phyloP scores from a whole-genome alignment of 768 basidiomycete species.

The Mycena rebaudengoi region DNA sequence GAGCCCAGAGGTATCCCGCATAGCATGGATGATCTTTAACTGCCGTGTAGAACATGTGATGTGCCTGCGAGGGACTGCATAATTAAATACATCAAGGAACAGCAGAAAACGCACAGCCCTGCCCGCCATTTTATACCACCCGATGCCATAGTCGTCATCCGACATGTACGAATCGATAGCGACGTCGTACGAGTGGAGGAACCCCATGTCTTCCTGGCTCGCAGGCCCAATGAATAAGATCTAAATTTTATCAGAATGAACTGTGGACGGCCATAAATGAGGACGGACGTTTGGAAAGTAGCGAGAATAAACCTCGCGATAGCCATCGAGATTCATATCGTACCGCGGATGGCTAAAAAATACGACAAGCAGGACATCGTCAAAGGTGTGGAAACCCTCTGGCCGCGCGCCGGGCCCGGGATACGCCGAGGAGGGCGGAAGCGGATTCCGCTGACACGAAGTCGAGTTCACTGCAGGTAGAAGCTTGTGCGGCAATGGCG shows the following conservation, averaged over 20 bases:
- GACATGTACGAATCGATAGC: slow-evolving; percentile 56
- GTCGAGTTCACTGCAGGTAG: background rate
- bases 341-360: slow-evolving; percentile 62
- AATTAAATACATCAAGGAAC: background rate
- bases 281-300: slow-evolving; percentile 60
- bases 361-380: slow-evolving; percentile 53
- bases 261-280: no score
- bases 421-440: background rate
- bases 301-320: slow-evolving; percentile 53
- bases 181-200: slow-evolving; percentile 58
- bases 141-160: slow-evolving; percentile 50
- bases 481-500: background rate
- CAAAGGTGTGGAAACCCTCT: slow-evolving; percentile 43
- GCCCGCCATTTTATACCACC: slow-evolving; percentile 49
- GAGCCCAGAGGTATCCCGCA: slow-evolving; percentile 61
- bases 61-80: slow-evolving; percentile 47
- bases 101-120: slow-evolving; percentile 44
- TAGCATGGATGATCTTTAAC: slow-evolving; percentile 54
- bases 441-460: background rate
- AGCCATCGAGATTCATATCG: slow-evolving; percentile 54
- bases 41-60: slow-evolving; percentile 62
- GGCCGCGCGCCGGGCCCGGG: slow-evolving; percentile 4
- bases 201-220: slow-evolving; percentile 55
- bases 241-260: slow-evolving; percentile 38
- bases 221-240: slow-evolving; percentile 59